Evolutionary conservation across 1,284 basidiomycete genomes (phyloP), one percentile per base, ranked within the genome.

Genomic region (Sporisorium scitamineum): DNA sequence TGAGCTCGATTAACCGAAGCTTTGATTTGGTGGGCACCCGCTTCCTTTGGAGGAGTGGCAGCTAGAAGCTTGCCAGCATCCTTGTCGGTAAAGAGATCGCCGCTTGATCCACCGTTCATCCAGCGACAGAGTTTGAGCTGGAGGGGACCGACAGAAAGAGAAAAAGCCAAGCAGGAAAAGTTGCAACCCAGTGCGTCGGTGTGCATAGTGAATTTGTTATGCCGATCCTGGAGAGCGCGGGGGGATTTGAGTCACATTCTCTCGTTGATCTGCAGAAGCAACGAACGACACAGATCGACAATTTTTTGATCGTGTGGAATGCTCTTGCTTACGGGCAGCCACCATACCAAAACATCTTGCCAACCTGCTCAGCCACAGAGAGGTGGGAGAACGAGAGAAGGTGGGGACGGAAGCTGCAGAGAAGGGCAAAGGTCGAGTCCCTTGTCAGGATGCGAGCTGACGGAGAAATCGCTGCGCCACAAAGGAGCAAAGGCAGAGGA

Each of bases 381-480:
- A 27, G 24, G 24, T 22, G 14, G 14, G 26, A 27, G 44, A 47
- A 27, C 11, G 14, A 26, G 24, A 47, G 26, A 14, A 47, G 13
- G 44, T 24, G 18, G 18, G 27, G 4, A 48, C 29, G 47, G 31
- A 18, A 18, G 37, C 7, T 4, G 18, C 16, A 39, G 37, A 39
- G 22, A 6, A n/a, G n/a, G 18, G 47, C 47, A 27, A 20, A 9
- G 31, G 47, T 48, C 16, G 47, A 29, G 7, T 29, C 13, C 7
- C 8, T 18, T 18, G 26, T 1, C 8, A 27, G 18, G 27, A 48
- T 48, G 26, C 47, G 22, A n/a, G 47, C 45, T 47, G 45, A 47
- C 45, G 26, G 45, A 47, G 45, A 27, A 27, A 27, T 14, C 5
- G 10, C 45, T 47, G 45, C 45, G 45, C 45, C 45, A 47, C 45